phyloP scores from a whole-genome alignment of 2,329 filamentous ascomycete genomes.

The Ophiocordyceps polyrhachis-furcata region DNA sequence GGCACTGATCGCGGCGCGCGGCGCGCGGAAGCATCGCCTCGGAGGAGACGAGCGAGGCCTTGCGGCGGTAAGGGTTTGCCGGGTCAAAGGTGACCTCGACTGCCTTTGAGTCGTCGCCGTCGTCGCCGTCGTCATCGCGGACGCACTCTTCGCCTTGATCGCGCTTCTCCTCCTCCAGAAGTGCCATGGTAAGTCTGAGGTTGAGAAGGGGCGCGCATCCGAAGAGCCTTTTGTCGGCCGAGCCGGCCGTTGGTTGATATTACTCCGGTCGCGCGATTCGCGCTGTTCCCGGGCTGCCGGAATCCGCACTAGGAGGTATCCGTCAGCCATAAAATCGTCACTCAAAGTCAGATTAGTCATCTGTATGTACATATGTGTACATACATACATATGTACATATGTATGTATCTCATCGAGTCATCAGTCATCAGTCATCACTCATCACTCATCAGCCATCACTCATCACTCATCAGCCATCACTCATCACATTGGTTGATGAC shows the following conservation, averaged over 20 bases:
- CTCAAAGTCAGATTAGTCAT: too few relatives aligned
- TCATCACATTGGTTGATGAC: background rate
- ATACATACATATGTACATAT: too few relatives aligned
- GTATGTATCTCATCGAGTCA: too few relatives aligned
- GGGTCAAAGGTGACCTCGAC: conserved; percentile 45
- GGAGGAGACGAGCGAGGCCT: conserved; percentile 41
- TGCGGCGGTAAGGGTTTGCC: conserved; percentile 41
- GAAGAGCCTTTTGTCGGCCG: background rate
- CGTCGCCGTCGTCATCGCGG: background rate
- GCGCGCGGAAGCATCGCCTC: conserved; percentile 22
- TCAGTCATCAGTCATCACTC: too few relatives aligned
- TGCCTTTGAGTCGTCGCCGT: conserved; percentile 20
- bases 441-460: too few relatives aligned
- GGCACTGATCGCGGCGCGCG: conserved; percentile 31
- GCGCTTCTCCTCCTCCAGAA: background rate
- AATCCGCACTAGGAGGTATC: too few relatives aligned
- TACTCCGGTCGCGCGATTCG: too few relatives aligned
- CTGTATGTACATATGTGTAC: too few relatives aligned
- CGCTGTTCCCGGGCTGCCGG: too few relatives aligned
- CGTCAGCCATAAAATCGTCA: too few relatives aligned
- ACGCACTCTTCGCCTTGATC: background rate
- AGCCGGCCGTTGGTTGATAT: too few relatives aligned
- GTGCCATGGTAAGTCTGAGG: background rate
- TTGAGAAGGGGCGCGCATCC: background rate
- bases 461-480: too few relatives aligned